These are phyloP conservation scores for Botrytis porri DNA, from an alignment of 2,329 filamentous ascomycete species.

Conservation along the genomic window DNA sequence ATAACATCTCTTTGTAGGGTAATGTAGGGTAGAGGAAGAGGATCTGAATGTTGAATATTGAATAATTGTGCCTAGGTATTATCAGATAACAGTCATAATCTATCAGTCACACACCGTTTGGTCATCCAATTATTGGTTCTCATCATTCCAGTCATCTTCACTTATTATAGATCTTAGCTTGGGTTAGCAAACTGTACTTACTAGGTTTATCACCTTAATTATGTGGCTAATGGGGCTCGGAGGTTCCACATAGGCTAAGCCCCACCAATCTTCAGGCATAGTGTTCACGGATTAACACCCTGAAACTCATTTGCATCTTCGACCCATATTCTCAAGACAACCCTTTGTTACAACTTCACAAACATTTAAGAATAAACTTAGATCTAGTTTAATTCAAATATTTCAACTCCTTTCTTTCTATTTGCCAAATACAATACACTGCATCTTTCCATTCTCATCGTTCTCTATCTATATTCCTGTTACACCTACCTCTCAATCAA, in stretches of 20 bases:
- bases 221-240: conserved; percentile 4
- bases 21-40: background rate
- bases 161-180: background rate
- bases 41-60: background rate
- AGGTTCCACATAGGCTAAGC: conserved; percentile 1
- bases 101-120: background rate
- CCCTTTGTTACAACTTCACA: background rate
- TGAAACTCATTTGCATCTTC: conserved; percentile 16
- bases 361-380: background rate
- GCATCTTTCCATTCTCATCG: background rate
- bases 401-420: background rate
- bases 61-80: no score
- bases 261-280: conserved; percentile 11
- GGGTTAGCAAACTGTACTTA: background rate
- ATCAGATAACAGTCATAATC: background rate
- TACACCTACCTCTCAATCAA: background rate
- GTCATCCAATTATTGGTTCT: background rate
- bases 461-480: background rate
- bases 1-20: background rate
- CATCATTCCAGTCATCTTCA: background rate
- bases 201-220: background rate
- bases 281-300: background rate
- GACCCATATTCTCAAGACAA: conserved; percentile 16
- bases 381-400: background rate
- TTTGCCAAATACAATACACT: background rate